Base-by-base conservation (phyloP, 345 rosid species). In the Corchorus olitorius region DNA sequence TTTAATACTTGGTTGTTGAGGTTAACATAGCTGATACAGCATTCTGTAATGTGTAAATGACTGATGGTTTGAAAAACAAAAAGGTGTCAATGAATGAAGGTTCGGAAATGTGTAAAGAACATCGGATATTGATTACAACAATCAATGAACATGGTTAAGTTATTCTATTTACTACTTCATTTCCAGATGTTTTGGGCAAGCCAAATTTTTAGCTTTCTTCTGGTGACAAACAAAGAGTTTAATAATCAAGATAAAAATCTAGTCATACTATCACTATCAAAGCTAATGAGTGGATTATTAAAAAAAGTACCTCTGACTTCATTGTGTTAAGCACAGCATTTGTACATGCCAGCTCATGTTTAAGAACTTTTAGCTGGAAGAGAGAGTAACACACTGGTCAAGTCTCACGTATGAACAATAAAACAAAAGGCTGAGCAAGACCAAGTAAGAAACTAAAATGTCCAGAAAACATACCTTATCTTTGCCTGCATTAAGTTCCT, bases 291-390 rank as follows among this genome's bases (percentile, higher is more conserved):
- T 45, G 49, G 59, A 45, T 45, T 12, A 56, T 19, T n/a, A 20
- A 0, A 33, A n/a, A 78, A 73, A 72, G 80, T 79, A 69, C 59
- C 79, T 81, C 79, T 60, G 86, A 43, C 50, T 85, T 74, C 76
- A 70, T 82, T 45, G 84, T 88, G 71, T 75, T 72, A 77, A 84
- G 83, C 82, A 89, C 49, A 66, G 83, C 85, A 62, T 83, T 86
- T 81, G 82, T 88, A 82, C 94, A 91, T 65, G 89, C 89, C 77
- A 93, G 88, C 79, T 93, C 94, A 81, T 93, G 97, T 33, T 85
- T 86, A 82, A 88, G 90, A 70, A 77, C 70, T 81, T 80, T 86
- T 35, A 91, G 84, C 95, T 93, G 85, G 76, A 84, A 65, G 74
- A n/a, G 59, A 62, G 66, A 65, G 79, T 53, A 83, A 74, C 15